Percentiles rank a stretch among this genome's conserved stretches.
Conservation (phyloP, 805 yeast species). For the Candida pseudofarinosa region DNA sequence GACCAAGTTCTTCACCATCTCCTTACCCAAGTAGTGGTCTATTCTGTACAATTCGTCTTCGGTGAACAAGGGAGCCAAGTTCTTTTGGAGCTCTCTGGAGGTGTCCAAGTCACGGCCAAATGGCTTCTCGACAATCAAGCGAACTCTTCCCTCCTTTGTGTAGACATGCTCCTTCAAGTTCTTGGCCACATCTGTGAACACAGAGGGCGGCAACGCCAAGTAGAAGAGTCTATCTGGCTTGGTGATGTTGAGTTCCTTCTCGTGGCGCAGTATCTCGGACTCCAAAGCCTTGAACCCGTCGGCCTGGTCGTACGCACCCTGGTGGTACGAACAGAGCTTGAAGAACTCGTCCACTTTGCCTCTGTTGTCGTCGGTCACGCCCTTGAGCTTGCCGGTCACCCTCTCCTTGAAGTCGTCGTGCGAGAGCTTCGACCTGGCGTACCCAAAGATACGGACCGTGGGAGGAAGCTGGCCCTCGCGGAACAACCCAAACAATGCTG, state of each 20-base stretch:
- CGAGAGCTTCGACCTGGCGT: constrained; percentile 78
- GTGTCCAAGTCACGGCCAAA: constrained; percentile 88
- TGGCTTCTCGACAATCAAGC: constrained; percentile 94
- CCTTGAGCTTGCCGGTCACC: constrained; percentile 58
- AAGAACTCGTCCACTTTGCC: constrained; percentile 60
- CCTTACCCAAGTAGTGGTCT: constrained; percentile 97
- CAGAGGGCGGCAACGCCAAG: constrained; percentile 93
- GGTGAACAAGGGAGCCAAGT: constrained; percentile 78
- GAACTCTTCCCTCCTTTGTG: constrained; percentile 58
- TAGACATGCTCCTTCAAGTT: constrained; percentile 68
- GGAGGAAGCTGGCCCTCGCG: constrained; percentile 68
- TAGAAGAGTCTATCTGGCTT: constrained; percentile 81
- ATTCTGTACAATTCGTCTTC: constrained; percentile 94
- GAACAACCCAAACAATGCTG: constrained; percentile 70
- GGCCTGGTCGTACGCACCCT: constrained; percentile 76
- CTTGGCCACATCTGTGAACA: constrained; percentile 73
- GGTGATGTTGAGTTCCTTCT: constrained; percentile 39
- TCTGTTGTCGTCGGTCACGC: constrained; percentile 40
- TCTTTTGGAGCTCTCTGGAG: constrained; percentile 70
- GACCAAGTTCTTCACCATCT: constrained; percentile 91
- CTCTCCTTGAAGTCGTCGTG: constrained; percentile 65
- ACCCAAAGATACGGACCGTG: constrained; percentile 76
- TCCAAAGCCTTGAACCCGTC: constrained; percentile 68
- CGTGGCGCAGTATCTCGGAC: constrained; percentile 54
- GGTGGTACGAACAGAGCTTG: constrained; percentile 58